Evolutionary conservation across 1,139 yeast genomes (phyloP), one percentile per base, ranked within the genome.

Genomic region (Hyphopichia buzzinii): DNA sequence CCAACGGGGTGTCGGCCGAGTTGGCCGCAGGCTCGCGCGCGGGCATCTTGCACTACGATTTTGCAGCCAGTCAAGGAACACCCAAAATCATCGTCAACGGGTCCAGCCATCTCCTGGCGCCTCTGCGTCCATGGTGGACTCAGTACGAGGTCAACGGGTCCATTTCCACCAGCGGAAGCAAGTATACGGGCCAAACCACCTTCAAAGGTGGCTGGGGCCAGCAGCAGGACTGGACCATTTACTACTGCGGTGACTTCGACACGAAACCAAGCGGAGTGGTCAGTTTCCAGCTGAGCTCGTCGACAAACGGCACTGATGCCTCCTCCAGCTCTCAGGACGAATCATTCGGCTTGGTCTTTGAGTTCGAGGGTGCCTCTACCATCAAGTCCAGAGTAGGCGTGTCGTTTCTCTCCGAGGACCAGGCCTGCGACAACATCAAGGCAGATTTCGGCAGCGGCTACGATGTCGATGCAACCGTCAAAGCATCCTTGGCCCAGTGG

Each of bases 171-270:
- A 48, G 55, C 17, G 31, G 40, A 22, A 37, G 44, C 17, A 53
- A 54, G 0, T 62, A 62, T 37, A 42, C 46, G 7, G 67, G 68
- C 2, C 31, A 45, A 8, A 46, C 55, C 4, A 51, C 57, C 3
- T 49, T 57, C 14, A 44, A 49, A 19, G 64, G 64, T 17, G 68
- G 68, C 3, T 61, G 67, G 67, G 63, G 62, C 8, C 54, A 52
- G 11, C 62, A 58, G 38, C 33, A 35, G 5, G 46, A 57, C 1
- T 62, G 65, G 64, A 52, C 51, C 3, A 48, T 62, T 17, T 57
- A 55, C 39, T 62, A 52, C 39, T 59, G 61, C 46, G 63, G 58
- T 4, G 52, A 54, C 31, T 62, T 62, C 37, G 52, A 55, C 22
- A 39, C 36, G 4, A 24, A 15, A n/a, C 36, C 36, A 10, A 3